Evolutionary conservation across 495 filamentous ascomycete species (phyloP), one percentile per base, ranked within the genome.

Genomic region (Polyplosphaeria fusca): DNA sequence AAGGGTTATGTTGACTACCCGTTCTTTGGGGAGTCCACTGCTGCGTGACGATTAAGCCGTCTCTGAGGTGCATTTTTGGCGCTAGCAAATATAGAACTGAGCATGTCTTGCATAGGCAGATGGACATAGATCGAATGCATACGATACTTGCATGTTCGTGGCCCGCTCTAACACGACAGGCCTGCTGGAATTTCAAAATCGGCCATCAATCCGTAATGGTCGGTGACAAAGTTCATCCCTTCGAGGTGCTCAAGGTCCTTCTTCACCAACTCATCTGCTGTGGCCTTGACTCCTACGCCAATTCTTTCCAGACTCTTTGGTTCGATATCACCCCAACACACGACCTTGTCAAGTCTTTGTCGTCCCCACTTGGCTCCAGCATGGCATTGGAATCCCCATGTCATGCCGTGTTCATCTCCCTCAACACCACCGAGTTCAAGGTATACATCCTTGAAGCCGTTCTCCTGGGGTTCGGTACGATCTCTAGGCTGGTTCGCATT

Each of bases 401-500:
- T 83, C 52, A 67, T 73, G 2, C 79, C 79, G 24, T 69, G 73
- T 23, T 79, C 77, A 9, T 62, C 68, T 4, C 70, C 75, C 37
- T 82, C 80, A 14, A 55, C n/a, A 3, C 77, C 77, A 3, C 78
- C 79, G 1, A 68, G 63, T 47, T 77, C 76, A 0, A 83, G 70
- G 59, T 77, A 83, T 7, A 77, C 78, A 61, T 84, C 80, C 38
- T 62, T 64, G 3, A 83, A 71, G 1, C 64, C 69, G 58, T 80
- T 76, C n/a, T 76, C 73, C 13, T 42, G 39, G 28, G 74, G 77
- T n/a, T 79, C 65, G 5, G 70, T 71, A 27, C 53, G 52, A 64
- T 83, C 80, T 68, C 71, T 78, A 11, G 66, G 67, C 57, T 79
- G 67, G 47, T 79, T 80, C 4, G 81, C 80, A 47, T 84, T 82